These are phyloP conservation scores for Stropharia rugosoannulata DNA, from an alignment of 768 basidiomycete genomes.

Conservation along the genomic window DNA sequence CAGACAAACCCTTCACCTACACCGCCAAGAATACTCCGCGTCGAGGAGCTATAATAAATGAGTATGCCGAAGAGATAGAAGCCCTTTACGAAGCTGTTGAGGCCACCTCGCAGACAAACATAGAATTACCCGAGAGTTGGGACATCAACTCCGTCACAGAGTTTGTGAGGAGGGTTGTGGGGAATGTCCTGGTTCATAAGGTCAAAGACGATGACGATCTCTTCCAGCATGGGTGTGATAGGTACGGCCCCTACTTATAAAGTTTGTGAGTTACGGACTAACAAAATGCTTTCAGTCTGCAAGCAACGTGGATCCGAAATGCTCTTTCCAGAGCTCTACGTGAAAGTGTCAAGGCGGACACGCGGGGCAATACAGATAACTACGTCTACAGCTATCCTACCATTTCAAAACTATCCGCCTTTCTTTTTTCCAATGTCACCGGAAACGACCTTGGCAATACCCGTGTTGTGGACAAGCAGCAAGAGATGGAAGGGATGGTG, in stretches of 20 bases:
- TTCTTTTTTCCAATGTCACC: neutral
- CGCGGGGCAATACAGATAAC: constrained; percentile 1
- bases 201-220: constrained; percentile 6
- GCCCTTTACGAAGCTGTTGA: constrained; percentile 6
- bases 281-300: neutral
- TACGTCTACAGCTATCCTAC: constrained; percentile 9
- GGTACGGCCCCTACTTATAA: neutral
- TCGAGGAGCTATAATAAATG: constrained; percentile 32
- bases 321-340: constrained; percentile 2
- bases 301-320: constrained; percentile 12
- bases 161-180: constrained; percentile 7
- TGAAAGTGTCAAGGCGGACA: constrained; percentile 3
- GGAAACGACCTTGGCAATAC: neutral
- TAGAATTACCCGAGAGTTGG: constrained; percentile 6
- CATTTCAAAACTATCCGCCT: neutral
- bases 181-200: constrained; percentile 2
- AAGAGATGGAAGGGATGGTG: constrained; percentile 5
- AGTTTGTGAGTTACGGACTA: too few species aligned
- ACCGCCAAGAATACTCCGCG: constrained; percentile 41
- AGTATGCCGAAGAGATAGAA: constrained; percentile 42
- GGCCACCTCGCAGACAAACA: constrained; percentile 15
- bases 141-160: neutral
- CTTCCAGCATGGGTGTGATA: constrained; percentile 11
- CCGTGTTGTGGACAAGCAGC: neutral
- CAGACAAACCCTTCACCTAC: constrained; percentile 39